Percentiles rank a stretch among this genome's conserved stretches.
phyloP scores from a whole-genome alignment of 2,329 filamentous ascomycete species.

The Passalora sequoiae region DNA sequence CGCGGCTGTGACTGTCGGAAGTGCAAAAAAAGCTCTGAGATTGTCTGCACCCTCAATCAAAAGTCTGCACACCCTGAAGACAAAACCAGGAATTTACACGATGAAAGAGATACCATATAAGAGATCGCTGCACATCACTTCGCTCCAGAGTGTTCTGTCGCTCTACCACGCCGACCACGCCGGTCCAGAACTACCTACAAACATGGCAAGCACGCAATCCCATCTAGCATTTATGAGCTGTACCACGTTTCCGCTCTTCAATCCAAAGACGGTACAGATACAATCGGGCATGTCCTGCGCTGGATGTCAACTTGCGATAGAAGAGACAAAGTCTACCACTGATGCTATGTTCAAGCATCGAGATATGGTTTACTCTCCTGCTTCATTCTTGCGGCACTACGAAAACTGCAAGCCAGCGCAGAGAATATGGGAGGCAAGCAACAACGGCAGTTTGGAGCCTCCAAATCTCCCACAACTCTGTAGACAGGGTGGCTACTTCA shows the following conservation, averaged over 20 bases:
- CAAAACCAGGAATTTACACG: not conserved
- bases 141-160: not conserved
- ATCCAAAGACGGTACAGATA: not conserved
- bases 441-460: constrained; percentile 1
- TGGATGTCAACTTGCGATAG: constrained; percentile 5
- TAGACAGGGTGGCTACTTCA: not conserved
- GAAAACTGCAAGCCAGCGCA: constrained; percentile 2
- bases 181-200: not conserved
- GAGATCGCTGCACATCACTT: not conserved
- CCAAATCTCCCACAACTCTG: not conserved
- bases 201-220: not conserved
- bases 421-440: constrained; percentile 3
- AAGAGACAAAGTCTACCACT: not conserved
- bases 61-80: not conserved
- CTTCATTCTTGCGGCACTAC: constrained; percentile 5
- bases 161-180: not conserved
- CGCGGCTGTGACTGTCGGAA: not conserved
- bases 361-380: constrained; percentile 1
- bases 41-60: not conserved
- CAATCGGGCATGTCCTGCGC: constrained; percentile 2
- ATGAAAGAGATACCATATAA: not conserved
- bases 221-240: not conserved
- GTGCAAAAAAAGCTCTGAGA: not conserved
- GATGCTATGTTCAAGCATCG: not conserved
- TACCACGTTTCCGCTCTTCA: not conserved